Base-by-base conservation (phyloP, 1,284 basidiomycete species). In the Rhodotorula sp. region DNA sequence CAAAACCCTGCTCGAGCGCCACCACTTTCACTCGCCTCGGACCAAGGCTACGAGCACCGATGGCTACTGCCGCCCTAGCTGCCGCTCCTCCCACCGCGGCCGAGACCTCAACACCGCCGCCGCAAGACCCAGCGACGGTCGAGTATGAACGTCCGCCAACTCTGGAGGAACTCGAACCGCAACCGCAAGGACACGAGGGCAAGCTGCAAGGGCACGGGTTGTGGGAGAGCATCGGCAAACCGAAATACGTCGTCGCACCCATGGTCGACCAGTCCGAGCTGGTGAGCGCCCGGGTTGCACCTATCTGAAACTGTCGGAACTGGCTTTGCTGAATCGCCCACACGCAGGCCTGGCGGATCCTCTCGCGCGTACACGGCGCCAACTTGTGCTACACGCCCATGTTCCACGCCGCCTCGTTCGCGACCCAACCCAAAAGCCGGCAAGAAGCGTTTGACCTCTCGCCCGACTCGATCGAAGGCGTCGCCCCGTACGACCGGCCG, bases 201-300 rank as follows among this genome's bases (percentile, higher is more conserved):
- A 76, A 76, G 60, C 64, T 74, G 7, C 68, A 34, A 10, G 91
- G 92, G 5, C 93, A 90, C 79, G 89, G 92, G 31, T 89, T 97
- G 75, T 98, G 94, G 80, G 87, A 79, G 83, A 90, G 56, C 80
- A 83, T 98, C 52, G 90, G 91, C 12, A 90, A 88, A 76, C 92
- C 95, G 15, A 92, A 90, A 80, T 89, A 87, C 79, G 86, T 98
- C 57, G 92, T 97, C 18, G 95, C 93, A 18, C 95, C 95, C 15
- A 98, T 98, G 95, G 95, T 98, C 0, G 95, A 98, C 81, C 93
- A 95, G 82, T 93, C 91, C 78, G 95, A 98, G 81, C 85, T 98
- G 79, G 92, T 94, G 75, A 45, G 45, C 45, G 7, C 43, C 15
- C 34, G 12, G n/a, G 8, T 23, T 14, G 14, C 31, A 19, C 23